Evolutionary conservation across 2,329 filamentous ascomycete genomes (phyloP).

Genomic region (Paracoccidioides lutzii): DNA sequence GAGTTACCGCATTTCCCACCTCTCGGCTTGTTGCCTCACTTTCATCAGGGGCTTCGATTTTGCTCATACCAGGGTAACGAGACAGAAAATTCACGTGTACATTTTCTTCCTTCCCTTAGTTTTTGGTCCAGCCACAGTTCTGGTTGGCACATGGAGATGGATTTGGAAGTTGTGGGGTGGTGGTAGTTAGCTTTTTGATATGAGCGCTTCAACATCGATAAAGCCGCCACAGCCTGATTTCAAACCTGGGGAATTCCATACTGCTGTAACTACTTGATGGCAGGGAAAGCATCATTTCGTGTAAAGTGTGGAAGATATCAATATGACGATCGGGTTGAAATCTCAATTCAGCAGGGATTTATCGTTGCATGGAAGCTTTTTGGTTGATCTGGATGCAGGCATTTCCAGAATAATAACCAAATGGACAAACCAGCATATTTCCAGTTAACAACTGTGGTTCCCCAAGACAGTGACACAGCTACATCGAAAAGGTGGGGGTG

Average conservation of each 20-base stretch:
- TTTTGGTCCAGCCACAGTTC: neutral
- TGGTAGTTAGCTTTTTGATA: neutral
- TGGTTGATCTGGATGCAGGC: neutral
- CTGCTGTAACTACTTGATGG: neutral
- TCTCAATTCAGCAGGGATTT: neutral
- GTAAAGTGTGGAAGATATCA: neutral
- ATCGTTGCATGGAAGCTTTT: neutral
- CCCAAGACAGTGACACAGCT: no score
- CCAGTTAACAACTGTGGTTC: no score
- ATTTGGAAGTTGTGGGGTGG: neutral
- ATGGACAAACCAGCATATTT: no score
- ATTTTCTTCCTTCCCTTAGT: neutral
- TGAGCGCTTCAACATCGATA: neutral
- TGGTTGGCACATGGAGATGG: neutral
- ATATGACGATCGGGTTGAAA: neutral
- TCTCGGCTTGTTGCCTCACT: conserved; percentile 2
- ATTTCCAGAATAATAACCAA: no score
- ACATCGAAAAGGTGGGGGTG: no score
- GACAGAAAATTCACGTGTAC: neutral
- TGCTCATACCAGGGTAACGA: no score
- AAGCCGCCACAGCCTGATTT: neutral
- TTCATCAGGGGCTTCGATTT: neutral
- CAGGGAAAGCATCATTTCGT: neutral
- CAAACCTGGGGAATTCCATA: neutral
- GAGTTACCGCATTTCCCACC: neutral